These are phyloP conservation scores for Coelastrella sp. DNA, from an alignment of 139 green algal genomes.

Conservation along the genomic window DNA sequence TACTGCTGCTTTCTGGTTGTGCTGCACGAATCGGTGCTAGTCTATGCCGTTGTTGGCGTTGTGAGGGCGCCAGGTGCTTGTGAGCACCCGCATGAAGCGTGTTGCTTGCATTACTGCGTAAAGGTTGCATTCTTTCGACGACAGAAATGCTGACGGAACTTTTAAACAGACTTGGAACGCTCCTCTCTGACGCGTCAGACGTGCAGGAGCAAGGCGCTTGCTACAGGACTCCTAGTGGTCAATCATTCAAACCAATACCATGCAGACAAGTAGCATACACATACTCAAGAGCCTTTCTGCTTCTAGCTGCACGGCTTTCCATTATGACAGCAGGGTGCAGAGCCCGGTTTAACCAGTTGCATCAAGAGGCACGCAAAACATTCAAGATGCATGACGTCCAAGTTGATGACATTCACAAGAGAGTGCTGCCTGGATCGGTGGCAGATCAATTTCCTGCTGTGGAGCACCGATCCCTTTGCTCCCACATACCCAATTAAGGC, in stretches of 20 bases:
- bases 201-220: too few species aligned
- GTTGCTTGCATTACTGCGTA: background rate
- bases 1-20: background rate
- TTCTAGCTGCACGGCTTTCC: background rate
- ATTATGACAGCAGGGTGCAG: background rate
- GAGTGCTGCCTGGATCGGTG: background rate
- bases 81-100: background rate
- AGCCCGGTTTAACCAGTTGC: background rate
- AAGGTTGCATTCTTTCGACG: too few species aligned
- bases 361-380: background rate
- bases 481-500: background rate
- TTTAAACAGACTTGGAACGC: too few species aligned
- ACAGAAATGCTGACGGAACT: too few species aligned
- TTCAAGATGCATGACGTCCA: too few species aligned
- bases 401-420: background rate
- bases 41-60: slow-evolving; percentile 1
- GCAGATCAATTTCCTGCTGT: background rate
- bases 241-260: too few species aligned
- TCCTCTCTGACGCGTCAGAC: too few species aligned
- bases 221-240: too few species aligned
- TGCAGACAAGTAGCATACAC: too few species aligned
- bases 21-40: background rate
- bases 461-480: background rate
- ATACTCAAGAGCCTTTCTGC: too few species aligned
- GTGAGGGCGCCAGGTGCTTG: background rate